These are phyloP conservation scores for Camelina sativa DNA, from an alignment of 345 rosid genomes.

Conservation along the genomic window DNA sequence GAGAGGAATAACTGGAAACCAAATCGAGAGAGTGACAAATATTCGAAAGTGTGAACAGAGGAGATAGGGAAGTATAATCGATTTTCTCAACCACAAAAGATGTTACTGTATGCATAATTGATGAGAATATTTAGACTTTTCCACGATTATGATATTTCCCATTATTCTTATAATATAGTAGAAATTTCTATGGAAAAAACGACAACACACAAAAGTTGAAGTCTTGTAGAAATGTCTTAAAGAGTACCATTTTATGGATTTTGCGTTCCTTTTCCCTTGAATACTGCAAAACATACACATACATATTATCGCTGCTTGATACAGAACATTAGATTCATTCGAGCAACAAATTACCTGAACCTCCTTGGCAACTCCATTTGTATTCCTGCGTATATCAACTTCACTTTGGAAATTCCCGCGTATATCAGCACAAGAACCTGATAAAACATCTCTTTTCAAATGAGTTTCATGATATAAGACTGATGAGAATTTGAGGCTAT, in stretches of 20 bases:
- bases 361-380: background rate
- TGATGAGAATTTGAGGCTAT: background rate
- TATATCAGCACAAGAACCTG: conserved; percentile 3
- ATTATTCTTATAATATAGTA: background rate
- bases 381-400: background rate
- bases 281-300: background rate
- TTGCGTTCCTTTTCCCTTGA: background rate
- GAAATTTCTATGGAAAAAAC: background rate
- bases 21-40: background rate
- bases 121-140: background rate
- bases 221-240: background rate
- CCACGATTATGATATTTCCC: background rate
- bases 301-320: background rate
- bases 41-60: background rate
- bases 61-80: background rate
- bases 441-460: background rate
- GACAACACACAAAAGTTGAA: background rate
- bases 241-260: background rate
- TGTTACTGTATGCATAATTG: background rate
- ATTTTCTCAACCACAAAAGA: conserved; percentile 6
- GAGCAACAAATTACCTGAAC: conserved; percentile 8
- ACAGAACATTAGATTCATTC: background rate
- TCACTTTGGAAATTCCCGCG: background rate
- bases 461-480: background rate
- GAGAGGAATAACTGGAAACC: background rate